Evolutionary conservation across 495 filamentous ascomycete species (phyloP).

Genomic region (Daldinia bambusicola): DNA sequence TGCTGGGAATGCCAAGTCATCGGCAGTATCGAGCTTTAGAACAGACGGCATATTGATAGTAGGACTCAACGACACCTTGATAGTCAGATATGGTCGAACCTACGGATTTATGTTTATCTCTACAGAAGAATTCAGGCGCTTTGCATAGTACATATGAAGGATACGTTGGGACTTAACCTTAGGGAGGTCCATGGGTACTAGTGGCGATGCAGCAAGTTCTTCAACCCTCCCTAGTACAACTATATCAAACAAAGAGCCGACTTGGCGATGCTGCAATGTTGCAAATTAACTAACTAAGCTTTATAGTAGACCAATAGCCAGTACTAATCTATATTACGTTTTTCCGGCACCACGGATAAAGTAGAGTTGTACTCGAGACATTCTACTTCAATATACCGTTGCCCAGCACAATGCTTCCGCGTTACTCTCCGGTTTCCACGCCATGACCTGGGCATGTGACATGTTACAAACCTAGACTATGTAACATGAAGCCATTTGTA

Average conservation of each 20-base stretch:
- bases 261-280: slow-evolving; percentile 37
- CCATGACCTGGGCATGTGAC: slow-evolving; percentile 13
- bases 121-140: slow-evolving; percentile 20
- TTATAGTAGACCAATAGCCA: slow-evolving; percentile 35
- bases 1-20: slow-evolving; percentile 22
- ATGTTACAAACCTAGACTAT: background rate
- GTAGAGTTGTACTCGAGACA: background rate
- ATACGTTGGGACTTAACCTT: slow-evolving; percentile 23
- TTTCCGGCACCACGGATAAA: slow-evolving; percentile 44
- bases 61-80: slow-evolving; percentile 15
- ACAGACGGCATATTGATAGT: slow-evolving; percentile 40
- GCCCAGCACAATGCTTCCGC: slow-evolving; percentile 4
- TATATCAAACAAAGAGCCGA: slow-evolving; percentile 29
- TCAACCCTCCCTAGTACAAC: slow-evolving; percentile 21
- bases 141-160: slow-evolving; percentile 40
- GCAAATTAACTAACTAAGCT: slow-evolving; percentile 36
- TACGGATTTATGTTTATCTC: slow-evolving; percentile 21
- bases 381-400: slow-evolving; percentile 20
- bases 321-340: slow-evolving; percentile 29
- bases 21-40: slow-evolving; percentile 32
- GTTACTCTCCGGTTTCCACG: slow-evolving; percentile 6
- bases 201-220: slow-evolving; percentile 30
- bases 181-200: background rate
- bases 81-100: slow-evolving; percentile 26
- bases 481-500: slow-evolving; percentile 6